Percentiles rank a stretch among this genome's conserved stretches.
Evolutionary conservation across 2,329 filamentous ascomycete genomes (phyloP).

Genomic region (Talaromyces sp.): DNA sequence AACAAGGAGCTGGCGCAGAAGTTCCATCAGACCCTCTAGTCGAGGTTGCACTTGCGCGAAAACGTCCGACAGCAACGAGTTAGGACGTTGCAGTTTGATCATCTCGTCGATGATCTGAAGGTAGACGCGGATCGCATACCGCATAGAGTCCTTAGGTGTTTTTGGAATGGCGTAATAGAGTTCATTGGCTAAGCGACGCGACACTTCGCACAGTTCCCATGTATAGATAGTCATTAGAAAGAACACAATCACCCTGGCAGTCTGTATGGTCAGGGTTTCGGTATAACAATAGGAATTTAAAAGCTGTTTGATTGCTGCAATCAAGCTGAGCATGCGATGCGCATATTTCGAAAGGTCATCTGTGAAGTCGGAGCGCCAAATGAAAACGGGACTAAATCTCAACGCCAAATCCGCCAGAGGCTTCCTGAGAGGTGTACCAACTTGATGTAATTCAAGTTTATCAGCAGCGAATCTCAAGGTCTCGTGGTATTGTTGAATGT

Average conservation of each 20-base stretch:
- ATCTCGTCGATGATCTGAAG: not conserved
- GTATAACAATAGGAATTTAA: conserved; percentile 14
- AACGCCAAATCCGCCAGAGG: not conserved
- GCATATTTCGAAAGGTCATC: conserved; percentile 15
- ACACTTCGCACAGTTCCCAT: conserved; percentile 18
- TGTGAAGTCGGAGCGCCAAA: not conserved
- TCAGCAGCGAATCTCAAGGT: not conserved
- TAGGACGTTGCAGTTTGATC: not conserved
- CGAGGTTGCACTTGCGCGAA: not conserved
- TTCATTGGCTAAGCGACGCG: conserved; percentile 15
- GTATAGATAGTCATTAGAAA: conserved; percentile 18
- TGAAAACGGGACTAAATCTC: not conserved
- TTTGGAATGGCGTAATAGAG: conserved; percentile 16
- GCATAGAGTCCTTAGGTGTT: not conserved
- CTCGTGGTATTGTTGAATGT: not conserved
- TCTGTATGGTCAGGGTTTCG: conserved; percentile 7
- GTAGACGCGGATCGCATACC: not conserved
- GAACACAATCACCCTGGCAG: conserved; percentile 16
- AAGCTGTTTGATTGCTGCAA: conserved; percentile 18
- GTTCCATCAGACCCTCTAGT: not conserved
- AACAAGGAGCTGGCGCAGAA: not conserved
- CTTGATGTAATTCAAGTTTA: not conserved
- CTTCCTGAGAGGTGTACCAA: not conserved
- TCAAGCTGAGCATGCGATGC: conserved; percentile 15
- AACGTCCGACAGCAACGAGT: conserved; percentile 4